Conservation (phyloP, 306 rosid genomes). For the Fragaria ananassa region DNA sequence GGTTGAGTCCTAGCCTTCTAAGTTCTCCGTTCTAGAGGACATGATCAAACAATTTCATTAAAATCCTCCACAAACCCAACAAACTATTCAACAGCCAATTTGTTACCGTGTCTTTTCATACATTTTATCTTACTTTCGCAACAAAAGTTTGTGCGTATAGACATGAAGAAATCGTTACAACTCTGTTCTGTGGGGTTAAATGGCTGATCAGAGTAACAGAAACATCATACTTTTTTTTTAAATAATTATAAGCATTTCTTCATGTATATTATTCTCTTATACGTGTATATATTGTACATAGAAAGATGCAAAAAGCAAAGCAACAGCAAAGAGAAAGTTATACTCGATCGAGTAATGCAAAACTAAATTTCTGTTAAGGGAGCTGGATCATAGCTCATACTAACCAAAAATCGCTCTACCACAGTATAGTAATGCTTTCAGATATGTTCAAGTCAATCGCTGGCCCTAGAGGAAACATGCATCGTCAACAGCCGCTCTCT, state of each 20-base stretch:
- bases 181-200: neutral
- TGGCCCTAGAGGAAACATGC: neutral
- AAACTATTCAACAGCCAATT: too few species aligned
- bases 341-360: neutral
- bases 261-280: neutral
- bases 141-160: neutral
- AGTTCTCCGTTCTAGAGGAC: neutral
- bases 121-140: neutral
- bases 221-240: neutral
- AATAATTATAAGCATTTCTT: neutral
- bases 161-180: neutral
- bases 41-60: neutral
- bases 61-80: neutral
- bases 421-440: neutral
- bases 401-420: neutral
- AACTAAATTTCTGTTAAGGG: neutral
- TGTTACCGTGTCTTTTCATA: neutral
- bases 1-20: neutral
- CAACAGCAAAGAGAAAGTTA: neutral
- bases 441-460: neutral
- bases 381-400: neutral
- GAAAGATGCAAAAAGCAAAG: neutral
- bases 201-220: neutral
- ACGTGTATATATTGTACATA: conserved; percentile 3
- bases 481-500: neutral